Conservation (phyloP, 139 green algal species). For the Micractinium conductrix region DNA sequence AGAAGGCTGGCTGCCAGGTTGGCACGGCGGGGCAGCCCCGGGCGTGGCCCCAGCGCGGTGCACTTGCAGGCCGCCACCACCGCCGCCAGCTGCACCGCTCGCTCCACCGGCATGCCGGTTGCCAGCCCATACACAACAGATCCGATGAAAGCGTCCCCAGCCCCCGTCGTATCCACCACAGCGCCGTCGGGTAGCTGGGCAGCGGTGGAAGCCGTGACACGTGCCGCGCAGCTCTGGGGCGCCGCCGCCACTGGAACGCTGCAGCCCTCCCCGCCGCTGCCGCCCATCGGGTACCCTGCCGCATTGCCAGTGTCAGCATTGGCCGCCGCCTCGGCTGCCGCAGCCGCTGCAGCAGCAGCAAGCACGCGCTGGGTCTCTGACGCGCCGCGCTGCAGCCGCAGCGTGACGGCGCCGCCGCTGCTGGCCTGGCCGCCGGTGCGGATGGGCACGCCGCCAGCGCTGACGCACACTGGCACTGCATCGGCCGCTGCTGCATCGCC, state of each 20-base stretch:
- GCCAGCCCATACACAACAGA: slow-evolving; percentile 80
- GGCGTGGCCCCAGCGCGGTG: slow-evolving; percentile 78
- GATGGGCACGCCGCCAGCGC: slow-evolving; percentile 9
- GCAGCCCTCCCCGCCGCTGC: not conserved
- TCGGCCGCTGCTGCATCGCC: not conserved
- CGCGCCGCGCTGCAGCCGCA: slow-evolving; percentile 8
- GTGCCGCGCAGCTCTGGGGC: not conserved
- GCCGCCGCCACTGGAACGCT: not conserved
- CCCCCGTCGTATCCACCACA: slow-evolving; percentile 92
- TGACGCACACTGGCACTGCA: not conserved
- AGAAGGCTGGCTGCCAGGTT: slow-evolving; percentile 60
- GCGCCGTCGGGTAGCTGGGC: slow-evolving; percentile 37
- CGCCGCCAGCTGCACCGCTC: slow-evolving; percentile 64
- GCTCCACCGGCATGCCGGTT: slow-evolving; percentile 49
- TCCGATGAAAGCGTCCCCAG: slow-evolving; percentile 95
- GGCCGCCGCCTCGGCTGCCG: slow-evolving; percentile 52
- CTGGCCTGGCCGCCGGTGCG: not conserved
- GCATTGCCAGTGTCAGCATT: slow-evolving; percentile 72
- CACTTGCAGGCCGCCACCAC: slow-evolving; percentile 89
- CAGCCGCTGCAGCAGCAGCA: slow-evolving; percentile 36
- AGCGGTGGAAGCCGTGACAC: not conserved
- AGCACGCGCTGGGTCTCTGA: not conserved
- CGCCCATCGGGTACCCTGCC: slow-evolving; percentile 42
- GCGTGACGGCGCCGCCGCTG: not conserved
- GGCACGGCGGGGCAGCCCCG: slow-evolving; percentile 68